These are phyloP conservation scores for Oxytropis ochrocephala DNA, from an alignment of 306 rosid species.

Conservation along the genomic window DNA sequence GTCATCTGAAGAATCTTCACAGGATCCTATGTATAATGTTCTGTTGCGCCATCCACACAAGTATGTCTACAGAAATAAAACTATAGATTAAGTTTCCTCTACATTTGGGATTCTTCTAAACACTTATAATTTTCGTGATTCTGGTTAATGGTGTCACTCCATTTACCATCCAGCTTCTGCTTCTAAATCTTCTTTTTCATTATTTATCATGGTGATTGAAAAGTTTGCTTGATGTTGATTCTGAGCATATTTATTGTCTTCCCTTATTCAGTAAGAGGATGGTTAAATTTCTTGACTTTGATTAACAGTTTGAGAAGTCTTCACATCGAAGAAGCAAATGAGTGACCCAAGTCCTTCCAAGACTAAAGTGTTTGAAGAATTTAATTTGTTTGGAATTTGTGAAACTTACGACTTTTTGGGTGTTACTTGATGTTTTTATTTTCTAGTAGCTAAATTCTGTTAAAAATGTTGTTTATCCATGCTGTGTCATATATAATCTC, in stretches of 20 bases:
- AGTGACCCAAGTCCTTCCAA: neutral
- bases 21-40: constrained; percentile 59
- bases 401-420: neutral
- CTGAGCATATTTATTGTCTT: neutral
- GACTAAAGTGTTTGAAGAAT: neutral
- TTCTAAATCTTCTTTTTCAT: neutral
- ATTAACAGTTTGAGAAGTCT: neutral
- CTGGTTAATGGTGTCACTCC: neutral
- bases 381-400: neutral
- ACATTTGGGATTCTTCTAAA: neutral
- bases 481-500: neutral
- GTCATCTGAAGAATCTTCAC: constrained; percentile 56
- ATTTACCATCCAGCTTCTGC: neutral
- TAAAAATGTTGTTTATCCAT: neutral
- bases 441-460: neutral
- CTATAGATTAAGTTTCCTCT: neutral
- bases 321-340: neutral
- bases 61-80: constrained; percentile 37
- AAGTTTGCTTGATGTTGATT: constrained; percentile 3
- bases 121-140: neutral
- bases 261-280: neutral
- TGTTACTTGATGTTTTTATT: neutral
- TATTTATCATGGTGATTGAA: neutral
- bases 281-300: constrained; percentile 5
- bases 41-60: constrained; percentile 52